These are phyloP conservation scores for Stephania japonica DNA, from an alignment of 164 flowering plant genomes.

Conservation along the genomic window DNA sequence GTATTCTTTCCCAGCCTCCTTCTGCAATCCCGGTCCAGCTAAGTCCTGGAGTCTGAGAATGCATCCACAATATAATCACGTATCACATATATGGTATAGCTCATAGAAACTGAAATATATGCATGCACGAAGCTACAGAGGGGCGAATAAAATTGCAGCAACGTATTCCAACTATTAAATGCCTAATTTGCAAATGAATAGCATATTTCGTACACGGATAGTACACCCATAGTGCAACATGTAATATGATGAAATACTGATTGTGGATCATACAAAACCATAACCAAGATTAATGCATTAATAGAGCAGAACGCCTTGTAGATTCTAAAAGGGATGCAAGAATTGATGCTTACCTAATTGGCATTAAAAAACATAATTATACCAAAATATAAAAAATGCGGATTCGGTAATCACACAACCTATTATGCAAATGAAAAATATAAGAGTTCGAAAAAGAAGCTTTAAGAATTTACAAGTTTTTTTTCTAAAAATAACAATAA, in stretches of 20 bases:
- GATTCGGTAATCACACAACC: no score
- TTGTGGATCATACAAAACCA: background rate
- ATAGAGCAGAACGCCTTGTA: background rate
- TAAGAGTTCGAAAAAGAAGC: no score
- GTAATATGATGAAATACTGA: background rate
- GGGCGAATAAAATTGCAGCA: background rate
- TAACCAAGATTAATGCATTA: background rate
- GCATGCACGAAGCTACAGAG: background rate
- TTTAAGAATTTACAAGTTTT: no score
- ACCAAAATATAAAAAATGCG: no score
- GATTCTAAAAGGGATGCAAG: background rate
- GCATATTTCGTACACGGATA: background rate
- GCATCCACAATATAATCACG: slow-evolving; percentile 2
- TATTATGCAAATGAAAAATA: no score
- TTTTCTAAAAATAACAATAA: no score
- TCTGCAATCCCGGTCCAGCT: slow-evolving; percentile 79
- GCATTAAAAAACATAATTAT: no score
- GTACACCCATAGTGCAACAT: background rate
- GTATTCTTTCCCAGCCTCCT: slow-evolving; percentile 51
- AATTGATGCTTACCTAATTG: no score
- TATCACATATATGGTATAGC: background rate
- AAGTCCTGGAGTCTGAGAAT: slow-evolving; percentile 77
- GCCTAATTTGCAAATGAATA: background rate
- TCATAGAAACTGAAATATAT: background rate
- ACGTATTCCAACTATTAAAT: background rate